These are phyloP conservation scores for Takakia lepidozioides DNA, from an alignment of 225 moss, liverwort and hornwort species.

Conservation along the genomic window DNA sequence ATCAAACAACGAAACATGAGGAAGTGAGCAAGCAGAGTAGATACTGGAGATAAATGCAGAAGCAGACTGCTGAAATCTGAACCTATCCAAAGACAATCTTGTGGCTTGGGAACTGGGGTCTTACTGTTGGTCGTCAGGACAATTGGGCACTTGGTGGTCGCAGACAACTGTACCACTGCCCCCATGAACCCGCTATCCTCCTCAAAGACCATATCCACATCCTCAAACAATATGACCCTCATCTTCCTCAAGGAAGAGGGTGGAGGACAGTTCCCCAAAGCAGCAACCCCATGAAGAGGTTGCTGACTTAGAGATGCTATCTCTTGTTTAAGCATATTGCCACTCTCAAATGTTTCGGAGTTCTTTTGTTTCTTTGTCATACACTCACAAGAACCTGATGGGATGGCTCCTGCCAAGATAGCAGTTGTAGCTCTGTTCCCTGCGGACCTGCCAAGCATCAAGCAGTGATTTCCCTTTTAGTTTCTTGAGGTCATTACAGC, in stretches of 20 bases:
- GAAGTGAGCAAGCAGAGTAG: too few species aligned
- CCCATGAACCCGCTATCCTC: conserved; percentile 76
- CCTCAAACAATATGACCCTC: conserved; percentile 86
- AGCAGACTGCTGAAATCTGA: too few species aligned
- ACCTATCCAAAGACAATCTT: too few species aligned
- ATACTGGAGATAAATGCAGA: too few species aligned
- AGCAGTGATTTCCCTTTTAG: conserved; percentile 7
- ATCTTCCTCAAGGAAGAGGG: conserved; percentile 36
- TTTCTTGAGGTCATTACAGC: neutral
- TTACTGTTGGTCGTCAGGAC: conserved; percentile 85
- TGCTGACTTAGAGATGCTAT: conserved; percentile 34
- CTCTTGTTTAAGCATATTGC: too few species aligned
- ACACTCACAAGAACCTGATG: conserved; percentile 17
- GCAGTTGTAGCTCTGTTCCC: neutral
- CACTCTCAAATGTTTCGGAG: too few species aligned
- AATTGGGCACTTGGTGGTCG: conserved; percentile 79
- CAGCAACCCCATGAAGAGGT: conserved; percentile 21
- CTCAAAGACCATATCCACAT: conserved; percentile 82
- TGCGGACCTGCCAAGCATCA: conserved; percentile 25
- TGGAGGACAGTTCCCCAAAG: conserved; percentile 17
- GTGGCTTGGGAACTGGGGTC: too few species aligned
- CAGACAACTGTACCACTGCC: conserved; percentile 57
- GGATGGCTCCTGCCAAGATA: conserved; percentile 1
- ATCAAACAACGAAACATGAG: too few species aligned
- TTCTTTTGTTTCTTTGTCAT: too few species aligned